Conservation (phyloP, 2,329 filamentous ascomycete species). For the Berkeleyomyces rouxiae region DNA sequence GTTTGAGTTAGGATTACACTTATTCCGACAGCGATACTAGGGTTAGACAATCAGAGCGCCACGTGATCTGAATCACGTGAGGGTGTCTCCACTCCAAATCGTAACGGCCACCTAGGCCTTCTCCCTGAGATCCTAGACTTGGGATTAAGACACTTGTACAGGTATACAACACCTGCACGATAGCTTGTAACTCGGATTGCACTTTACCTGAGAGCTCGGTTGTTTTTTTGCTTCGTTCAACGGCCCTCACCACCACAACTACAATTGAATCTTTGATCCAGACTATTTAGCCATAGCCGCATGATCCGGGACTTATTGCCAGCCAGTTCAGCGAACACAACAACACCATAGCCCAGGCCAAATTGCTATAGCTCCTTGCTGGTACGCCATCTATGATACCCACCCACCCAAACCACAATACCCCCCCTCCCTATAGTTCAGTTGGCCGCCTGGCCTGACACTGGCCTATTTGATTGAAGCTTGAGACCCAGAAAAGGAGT, state of each 20-base stretch:
- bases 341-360: background rate
- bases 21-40: background rate
- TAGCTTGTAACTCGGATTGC: background rate
- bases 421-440: background rate
- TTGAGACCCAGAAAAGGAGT: background rate
- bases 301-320: too few relatives aligned
- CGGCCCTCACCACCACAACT: too few relatives aligned
- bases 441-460: background rate
- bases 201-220: too few relatives aligned
- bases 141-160: background rate
- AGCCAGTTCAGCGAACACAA: too few relatives aligned
- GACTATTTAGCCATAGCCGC: too few relatives aligned
- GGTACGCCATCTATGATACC: background rate
- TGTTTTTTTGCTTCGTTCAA: too few relatives aligned
- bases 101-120: slow-evolving; percentile 13
- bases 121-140: background rate
- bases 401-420: too few relatives aligned
- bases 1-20: background rate
- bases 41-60: background rate
- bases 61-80: slow-evolving; percentile 1
- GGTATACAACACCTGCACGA: background rate
- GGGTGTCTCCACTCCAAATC: background rate
- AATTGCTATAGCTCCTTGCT: background rate
- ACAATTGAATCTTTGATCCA: too few relatives aligned
- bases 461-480: slow-evolving; percentile 2